These are phyloP conservation scores for Chromera velia DNA, from an alignment of 73 alveolate species.

Conservation along the genomic window DNA sequence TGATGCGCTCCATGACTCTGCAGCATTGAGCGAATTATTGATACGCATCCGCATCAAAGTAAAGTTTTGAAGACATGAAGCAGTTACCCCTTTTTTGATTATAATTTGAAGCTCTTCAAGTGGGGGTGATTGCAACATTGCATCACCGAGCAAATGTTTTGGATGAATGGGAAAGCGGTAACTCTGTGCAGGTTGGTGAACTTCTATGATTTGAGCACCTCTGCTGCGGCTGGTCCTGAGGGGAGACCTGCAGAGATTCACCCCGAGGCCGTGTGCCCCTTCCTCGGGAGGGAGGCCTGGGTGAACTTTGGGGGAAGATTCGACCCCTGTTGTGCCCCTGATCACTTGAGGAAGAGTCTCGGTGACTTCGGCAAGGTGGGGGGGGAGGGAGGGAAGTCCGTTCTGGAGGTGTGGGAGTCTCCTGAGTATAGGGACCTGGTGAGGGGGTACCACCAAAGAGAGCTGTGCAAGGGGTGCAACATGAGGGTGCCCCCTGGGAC, in stretches of 20 bases:
- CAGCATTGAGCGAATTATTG: too few relatives aligned
- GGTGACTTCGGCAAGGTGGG: neutral
- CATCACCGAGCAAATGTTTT: too few relatives aligned
- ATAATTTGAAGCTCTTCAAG: too few relatives aligned
- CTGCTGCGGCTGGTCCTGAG: too few relatives aligned
- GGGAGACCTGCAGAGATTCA: neutral
- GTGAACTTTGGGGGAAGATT: slow-evolving; percentile 12
- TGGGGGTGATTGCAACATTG: too few relatives aligned
- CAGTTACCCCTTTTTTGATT: too few relatives aligned
- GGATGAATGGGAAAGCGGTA: too few relatives aligned
- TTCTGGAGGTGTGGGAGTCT: neutral
- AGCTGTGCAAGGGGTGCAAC: slow-evolving; percentile 20
- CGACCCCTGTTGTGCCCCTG: slow-evolving; percentile 15
- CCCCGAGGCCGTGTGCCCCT: slow-evolving; percentile 17
- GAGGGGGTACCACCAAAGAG: neutral
- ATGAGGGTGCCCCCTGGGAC: neutral
- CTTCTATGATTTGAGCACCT: too few relatives aligned
- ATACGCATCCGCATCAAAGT: too few relatives aligned
- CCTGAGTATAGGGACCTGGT: neutral
- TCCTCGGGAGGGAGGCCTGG: slow-evolving; percentile 11
- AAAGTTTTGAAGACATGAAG: too few relatives aligned
- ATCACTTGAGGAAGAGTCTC: neutral
- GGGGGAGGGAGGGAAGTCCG: neutral
- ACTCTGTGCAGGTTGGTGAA: too few relatives aligned
- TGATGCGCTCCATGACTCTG: too few relatives aligned